Percentiles rank a stretch among this genome's conserved stretches.
Conservation (phyloP, 192 early-diverging fungal species). For the Linnemannia zychae region DNA sequence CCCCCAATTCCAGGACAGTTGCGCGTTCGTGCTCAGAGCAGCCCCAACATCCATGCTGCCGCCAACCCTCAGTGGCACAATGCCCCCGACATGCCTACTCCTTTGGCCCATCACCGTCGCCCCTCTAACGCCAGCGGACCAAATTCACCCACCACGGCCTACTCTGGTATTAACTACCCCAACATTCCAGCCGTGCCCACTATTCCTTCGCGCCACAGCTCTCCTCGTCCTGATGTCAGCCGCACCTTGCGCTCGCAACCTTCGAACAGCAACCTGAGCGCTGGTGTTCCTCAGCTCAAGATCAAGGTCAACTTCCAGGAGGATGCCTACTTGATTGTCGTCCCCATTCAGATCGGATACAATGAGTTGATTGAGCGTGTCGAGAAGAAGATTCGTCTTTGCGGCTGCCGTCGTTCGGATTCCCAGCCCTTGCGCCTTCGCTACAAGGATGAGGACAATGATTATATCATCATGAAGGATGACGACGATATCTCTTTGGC, state of each 20-base stretch:
- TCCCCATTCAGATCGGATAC: constrained; percentile 81
- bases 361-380: constrained; percentile 84
- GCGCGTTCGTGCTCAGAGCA: constrained; percentile 69
- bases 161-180: constrained; percentile 26
- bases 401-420: constrained; percentile 72
- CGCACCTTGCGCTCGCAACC: constrained; percentile 46
- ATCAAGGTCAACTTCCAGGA: constrained; percentile 91
- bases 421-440: constrained; percentile 76
- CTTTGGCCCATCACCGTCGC: constrained; percentile 30
- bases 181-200: constrained; percentile 40
- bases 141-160: constrained; percentile 38
- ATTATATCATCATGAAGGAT: constrained; percentile 86
- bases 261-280: constrained; percentile 51
- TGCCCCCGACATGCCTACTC: constrained; percentile 48
- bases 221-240: constrained; percentile 43
- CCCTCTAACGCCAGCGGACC: constrained; percentile 54
- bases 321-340: constrained; percentile 91
- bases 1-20: constrained; percentile 57
- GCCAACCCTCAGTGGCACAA: constrained; percentile 55
- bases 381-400: constrained; percentile 91
- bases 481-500: constrained; percentile 95
- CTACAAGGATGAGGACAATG: constrained; percentile 96
- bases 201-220: constrained; percentile 41
- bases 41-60: constrained; percentile 67
- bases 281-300: constrained; percentile 72